Evolutionary conservation across 2,329 filamentous ascomycete genomes (phyloP).

Genomic region (Aspergillus spinulosporus): DNA sequence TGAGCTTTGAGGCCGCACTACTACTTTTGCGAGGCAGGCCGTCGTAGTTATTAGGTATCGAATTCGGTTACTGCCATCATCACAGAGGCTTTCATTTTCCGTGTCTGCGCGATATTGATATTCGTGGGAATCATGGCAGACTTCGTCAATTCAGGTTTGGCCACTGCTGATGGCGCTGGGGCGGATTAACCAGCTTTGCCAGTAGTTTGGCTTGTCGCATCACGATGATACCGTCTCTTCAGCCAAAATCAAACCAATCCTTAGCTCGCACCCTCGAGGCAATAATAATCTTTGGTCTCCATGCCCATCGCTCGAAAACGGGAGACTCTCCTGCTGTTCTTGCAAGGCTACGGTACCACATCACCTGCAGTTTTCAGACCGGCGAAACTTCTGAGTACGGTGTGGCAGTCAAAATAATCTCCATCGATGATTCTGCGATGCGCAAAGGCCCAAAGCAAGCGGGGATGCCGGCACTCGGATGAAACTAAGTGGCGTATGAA

Average conservation of each 20-base stretch:
- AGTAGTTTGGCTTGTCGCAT: background rate
- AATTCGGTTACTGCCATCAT: background rate
- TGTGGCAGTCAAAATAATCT: background rate
- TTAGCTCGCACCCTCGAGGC: background rate
- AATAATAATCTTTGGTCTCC: constrained; percentile 4
- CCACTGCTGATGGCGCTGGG: background rate
- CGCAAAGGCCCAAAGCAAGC: constrained; percentile 22
- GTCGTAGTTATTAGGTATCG: constrained; percentile 1
- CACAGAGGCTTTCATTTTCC: background rate
- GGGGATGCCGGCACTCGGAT: constrained; percentile 3
- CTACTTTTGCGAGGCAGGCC: background rate
- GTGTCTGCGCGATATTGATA: background rate
- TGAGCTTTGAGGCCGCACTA: constrained; percentile 5
- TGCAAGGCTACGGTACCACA: constrained; percentile 19
- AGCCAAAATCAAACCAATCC: background rate
- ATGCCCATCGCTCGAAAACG: constrained; percentile 5
- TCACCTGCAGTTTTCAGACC: background rate
- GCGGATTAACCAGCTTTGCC: background rate
- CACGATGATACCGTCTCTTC: background rate
- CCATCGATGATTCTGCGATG: constrained; percentile 15
- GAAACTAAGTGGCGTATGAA: constrained; percentile 22
- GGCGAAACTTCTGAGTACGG: constrained; percentile 6
- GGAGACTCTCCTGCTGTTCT: background rate
- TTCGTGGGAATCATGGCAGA: background rate
- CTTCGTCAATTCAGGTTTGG: background rate